phyloP scores from a whole-genome alignment of 139 green algal species.

The Zygnema circumcarinatum region DNA sequence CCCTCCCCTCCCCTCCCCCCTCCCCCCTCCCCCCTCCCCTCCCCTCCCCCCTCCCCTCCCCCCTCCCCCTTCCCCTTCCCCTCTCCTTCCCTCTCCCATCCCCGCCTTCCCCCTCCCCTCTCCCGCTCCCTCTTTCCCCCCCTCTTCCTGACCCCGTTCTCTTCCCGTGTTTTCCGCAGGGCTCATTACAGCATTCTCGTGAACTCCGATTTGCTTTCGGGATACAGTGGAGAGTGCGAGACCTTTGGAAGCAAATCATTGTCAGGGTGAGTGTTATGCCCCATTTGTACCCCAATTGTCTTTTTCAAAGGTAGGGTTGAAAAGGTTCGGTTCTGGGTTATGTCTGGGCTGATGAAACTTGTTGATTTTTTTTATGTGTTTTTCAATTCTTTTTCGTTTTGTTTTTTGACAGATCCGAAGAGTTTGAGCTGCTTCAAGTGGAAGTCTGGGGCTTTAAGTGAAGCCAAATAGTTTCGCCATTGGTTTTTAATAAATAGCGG shows the following conservation, averaged over 20 bases:
- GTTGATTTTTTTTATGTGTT: neutral
- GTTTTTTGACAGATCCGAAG: conserved; percentile 28
- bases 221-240: conserved; percentile 31
- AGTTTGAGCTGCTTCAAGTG: conserved; percentile 50
- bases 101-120: neutral
- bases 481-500: no score
- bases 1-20: no score
- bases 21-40: no score
- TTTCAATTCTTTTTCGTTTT: neutral
- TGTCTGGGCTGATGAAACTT: conserved; percentile 18
- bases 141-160: neutral
- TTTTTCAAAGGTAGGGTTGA: neutral
- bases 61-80: no score
- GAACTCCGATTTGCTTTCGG: conserved; percentile 34
- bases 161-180: neutral
- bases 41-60: no score
- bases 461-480: conserved; percentile 10
- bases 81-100: no score
- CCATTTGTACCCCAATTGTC: neutral
- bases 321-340: neutral
- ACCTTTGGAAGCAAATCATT: conserved; percentile 49
- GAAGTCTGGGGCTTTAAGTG: conserved; percentile 54
- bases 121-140: neutral
- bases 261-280: conserved; percentile 27
- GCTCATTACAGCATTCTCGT: conserved; percentile 53